Base-by-base conservation (phyloP, 2,329 filamentous ascomycete genomes). In the Hypoxylon sp. region DNA sequence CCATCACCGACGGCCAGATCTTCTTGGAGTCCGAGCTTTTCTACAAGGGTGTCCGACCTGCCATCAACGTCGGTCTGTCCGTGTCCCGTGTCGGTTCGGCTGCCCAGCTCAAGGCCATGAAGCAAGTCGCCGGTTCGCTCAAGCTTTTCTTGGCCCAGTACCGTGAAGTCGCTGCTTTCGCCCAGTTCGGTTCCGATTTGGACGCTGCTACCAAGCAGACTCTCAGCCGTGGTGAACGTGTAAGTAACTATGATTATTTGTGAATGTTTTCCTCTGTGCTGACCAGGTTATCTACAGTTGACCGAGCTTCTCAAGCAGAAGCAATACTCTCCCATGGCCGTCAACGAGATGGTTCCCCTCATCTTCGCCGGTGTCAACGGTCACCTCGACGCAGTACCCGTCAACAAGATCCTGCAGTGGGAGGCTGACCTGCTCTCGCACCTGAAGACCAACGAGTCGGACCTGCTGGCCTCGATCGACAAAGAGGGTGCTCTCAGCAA, bases 81-180 rank as follows among this genome's bases (percentile, higher is more conserved):
- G 95, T 99, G 73, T 99, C 95, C 72, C 95, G 95, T 91, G 95
- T 99, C 89, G 95, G 95, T 79, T 99, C 95, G 76, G 92, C 95
- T 79, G 95, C 95, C 78, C 95, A 99, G 88, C 88, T 98, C 80
- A 99, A 98, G 91, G 93, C 95, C 83, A 99, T 99, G 95, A 99
- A 99, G 89, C 95, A 99, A 87, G 95, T 99, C 73, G 95, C 95
- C 75, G 95, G 95, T 88, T 98, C 94, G 71, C 86, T 99, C 77
- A 99, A 99, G 89, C 92, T 99, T 73, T 99, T 98, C 92, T 91
- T 99, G 90, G 95, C 95, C 74, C 95, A 99, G 85, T 99, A 99
- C 88, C 95, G 95, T 95, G 95, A 99, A 83, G 95, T 99, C 66
- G 95, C 95, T 75, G 95, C 95, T 72, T 99, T 99, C 83, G 94